Base-by-base conservation (phyloP, 1,284 basidiomycete genomes). In the Rhodotorula sp. region DNA sequence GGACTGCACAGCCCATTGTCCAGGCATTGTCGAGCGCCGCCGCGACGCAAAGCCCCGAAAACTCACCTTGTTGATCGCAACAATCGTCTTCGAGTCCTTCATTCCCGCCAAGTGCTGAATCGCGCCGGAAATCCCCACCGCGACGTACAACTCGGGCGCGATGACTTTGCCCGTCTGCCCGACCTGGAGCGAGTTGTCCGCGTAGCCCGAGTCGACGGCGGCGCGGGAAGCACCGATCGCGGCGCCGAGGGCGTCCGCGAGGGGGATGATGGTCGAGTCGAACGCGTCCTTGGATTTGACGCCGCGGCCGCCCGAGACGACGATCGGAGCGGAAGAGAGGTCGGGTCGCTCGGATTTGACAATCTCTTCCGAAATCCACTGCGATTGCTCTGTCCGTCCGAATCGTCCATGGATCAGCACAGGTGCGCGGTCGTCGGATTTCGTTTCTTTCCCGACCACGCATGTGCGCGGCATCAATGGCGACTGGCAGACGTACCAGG, bases 91-190 rank as follows among this genome's bases (percentile, higher is more conserved):
- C 26, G 92, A 94, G 82, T 99, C 97, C 83, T 99, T 99, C 97
- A 99, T 99, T 47, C 97, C 97, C 43, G 97, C 97, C 73, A 99
- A 85, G 85, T 99, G 97, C 84, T 99, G 97, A 79, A 99, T 99
- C 31, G 94, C 97, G 58, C 97, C 97, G 46, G 93, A 97, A 79
- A 99, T 99, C 73, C 97, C 97, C 62, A 99, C 83, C 21, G 97
- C 97, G 80, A 99, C 87, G 83, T 99, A 99, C 69, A 99, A 85
- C 82, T 97, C 92, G 0, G 95, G 96, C 23, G 73, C 70, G 26
- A 84, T 79, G 72, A 86, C 85, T 84, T 99, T 99, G 71, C 97
- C 97, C 0, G 97, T 99, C 85, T 99, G 97, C 51, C 97, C 97
- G 46, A 99, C 97, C 84, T 99, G 97, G 69, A 98, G 82, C 12